Conservation (phyloP, 768 basidiomycete species). For the Lentinula sp. region DNA sequence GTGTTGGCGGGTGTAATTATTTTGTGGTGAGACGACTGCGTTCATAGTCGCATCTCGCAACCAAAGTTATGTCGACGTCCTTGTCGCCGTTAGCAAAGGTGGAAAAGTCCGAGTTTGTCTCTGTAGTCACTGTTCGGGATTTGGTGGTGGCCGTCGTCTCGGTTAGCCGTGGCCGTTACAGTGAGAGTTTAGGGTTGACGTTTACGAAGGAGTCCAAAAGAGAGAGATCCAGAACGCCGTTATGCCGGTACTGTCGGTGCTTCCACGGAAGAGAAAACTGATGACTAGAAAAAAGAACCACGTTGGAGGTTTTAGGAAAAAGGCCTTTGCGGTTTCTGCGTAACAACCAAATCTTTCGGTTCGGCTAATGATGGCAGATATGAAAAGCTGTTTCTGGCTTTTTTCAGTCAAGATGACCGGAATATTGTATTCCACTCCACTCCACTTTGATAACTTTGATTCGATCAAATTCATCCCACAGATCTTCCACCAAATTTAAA, state of each 20-base stretch:
- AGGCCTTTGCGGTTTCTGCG: not conserved
- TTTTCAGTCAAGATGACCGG: not conserved
- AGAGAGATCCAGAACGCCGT: not conserved
- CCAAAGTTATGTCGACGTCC: not conserved
- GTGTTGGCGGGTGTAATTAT: slow-evolving; percentile 19
- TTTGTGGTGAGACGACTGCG: not conserved
- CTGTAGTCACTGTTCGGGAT: not conserved
- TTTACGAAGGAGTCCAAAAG: not conserved
- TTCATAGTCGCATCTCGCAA: slow-evolving; percentile 9
- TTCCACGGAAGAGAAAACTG: not conserved
- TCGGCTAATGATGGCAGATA: not conserved
- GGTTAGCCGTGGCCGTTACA: not conserved
- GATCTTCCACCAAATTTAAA: too few species aligned
- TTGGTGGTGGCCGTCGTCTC: not conserved
- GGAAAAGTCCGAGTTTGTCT: not conserved
- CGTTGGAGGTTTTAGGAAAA: not conserved
- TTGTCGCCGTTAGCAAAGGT: not conserved
- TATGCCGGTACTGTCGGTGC: not conserved
- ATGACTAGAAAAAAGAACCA: not conserved
- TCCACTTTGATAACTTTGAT: not conserved
- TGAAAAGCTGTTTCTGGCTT: not conserved
- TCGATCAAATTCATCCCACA: not conserved
- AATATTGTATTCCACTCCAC: not conserved
- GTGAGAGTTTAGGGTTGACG: not conserved
- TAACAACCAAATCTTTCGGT: not conserved